Conservation (phyloP, 345 rosid species). For the Eucalyptus fibrosa region DNA sequence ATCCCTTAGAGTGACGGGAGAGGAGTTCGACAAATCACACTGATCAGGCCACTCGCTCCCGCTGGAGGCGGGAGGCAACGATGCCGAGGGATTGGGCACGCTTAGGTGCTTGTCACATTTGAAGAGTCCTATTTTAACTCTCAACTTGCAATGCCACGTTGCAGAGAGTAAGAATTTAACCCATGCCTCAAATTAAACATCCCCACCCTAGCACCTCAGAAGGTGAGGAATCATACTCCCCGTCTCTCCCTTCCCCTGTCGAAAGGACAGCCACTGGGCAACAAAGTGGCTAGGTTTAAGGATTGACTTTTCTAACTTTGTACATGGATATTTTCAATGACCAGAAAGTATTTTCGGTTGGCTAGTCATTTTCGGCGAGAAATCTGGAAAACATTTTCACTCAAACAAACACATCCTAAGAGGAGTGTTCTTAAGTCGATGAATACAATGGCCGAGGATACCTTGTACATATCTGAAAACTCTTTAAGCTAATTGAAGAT, state of each 20-base stretch:
- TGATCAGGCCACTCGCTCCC: not conserved
- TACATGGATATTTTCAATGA: accelerated
- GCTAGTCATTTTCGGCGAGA: not conserved
- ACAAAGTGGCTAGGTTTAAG: accelerated
- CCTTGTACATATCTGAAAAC: too few species aligned
- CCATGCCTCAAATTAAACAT: too few species aligned
- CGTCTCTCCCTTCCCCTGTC: accelerated
- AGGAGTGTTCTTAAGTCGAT: accelerated
- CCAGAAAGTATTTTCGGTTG: accelerated
- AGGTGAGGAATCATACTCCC: accelerated
- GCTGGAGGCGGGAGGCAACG: too few species aligned
- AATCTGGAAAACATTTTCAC: not conserved
- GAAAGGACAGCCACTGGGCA: accelerated
- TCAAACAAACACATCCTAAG: not conserved
- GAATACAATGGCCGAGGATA: accelerated
- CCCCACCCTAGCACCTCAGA: accelerated
- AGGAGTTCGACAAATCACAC: not conserved
- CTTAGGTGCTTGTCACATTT: not conserved
- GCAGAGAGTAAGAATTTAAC: accelerated
- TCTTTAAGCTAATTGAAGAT: too few species aligned
- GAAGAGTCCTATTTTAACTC: not conserved
- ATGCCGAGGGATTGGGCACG: not conserved
- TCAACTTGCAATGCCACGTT: too few species aligned
- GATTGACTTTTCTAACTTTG: not conserved
- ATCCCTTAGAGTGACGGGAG: not conserved